phyloP scores from a whole-genome alignment of 495 filamentous ascomycete genomes.

The Penicillium cinerascens region DNA sequence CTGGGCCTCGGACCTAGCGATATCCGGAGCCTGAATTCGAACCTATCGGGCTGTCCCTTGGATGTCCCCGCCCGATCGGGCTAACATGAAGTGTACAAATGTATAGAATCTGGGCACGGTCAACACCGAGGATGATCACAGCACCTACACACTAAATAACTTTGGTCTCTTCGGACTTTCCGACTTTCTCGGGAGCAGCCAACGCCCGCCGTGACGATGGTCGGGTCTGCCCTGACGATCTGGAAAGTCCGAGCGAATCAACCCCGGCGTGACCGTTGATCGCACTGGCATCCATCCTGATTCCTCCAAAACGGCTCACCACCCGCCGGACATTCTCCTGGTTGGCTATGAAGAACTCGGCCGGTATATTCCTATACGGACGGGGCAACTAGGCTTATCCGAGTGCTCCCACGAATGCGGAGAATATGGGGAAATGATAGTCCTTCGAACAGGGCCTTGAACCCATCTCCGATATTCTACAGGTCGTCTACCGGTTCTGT shows the following conservation, averaged over 20 bases:
- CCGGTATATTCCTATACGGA: neutral
- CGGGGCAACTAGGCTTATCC: neutral
- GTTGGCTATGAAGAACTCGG: neutral
- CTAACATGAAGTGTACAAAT: no score
- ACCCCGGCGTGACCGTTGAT: neutral
- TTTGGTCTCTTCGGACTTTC: neutral
- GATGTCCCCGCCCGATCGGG: no score
- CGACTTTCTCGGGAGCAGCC: neutral
- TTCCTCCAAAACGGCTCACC: neutral
- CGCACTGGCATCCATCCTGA: neutral
- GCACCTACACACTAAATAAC: neutral
- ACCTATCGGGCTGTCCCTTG: neutral
- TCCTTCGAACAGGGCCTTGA: no score
- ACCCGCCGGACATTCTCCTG: neutral
- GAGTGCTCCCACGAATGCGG: neutral
- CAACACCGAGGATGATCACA: neutral
- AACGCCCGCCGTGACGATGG: neutral
- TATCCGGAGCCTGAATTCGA: neutral
- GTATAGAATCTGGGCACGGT: neutral
- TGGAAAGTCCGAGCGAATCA: conserved; percentile 15
- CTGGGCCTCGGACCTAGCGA: neutral
- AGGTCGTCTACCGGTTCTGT: no score
- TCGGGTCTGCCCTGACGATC: neutral
- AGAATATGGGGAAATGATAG: neutral
- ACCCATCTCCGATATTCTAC: no score